Percentiles rank a stretch among this genome's conserved stretches.
Evolutionary conservation across 177 flowering plant genomes (phyloP).

Genomic region (Vitis hybrid): DNA sequence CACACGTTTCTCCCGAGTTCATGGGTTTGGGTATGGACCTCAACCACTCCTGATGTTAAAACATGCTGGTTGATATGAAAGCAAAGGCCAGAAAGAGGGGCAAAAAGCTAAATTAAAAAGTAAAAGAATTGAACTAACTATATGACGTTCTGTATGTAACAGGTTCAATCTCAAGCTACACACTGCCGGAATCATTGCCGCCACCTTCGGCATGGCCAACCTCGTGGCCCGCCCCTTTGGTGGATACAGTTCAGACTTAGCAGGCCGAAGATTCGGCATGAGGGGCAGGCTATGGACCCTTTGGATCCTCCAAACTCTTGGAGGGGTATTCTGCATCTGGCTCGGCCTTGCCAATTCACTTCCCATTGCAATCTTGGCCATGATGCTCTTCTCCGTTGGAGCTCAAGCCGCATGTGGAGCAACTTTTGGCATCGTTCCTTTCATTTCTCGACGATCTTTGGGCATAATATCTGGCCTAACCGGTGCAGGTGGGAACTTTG

Average conservation of each 20-base stretch:
- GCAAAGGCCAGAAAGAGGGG: too few relatives aligned
- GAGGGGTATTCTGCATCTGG: constrained; percentile 67
- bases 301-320: constrained; percentile 70
- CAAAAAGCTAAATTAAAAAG: too few relatives aligned
- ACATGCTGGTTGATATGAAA: too few relatives aligned
- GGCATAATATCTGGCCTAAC: constrained; percentile 74
- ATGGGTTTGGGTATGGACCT: too few relatives aligned
- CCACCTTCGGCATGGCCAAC: constrained; percentile 76
- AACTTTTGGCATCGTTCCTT: constrained; percentile 71
- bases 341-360: constrained; percentile 59
- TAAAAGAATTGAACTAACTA: neutral
- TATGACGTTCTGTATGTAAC: neutral
- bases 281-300: constrained; percentile 69
- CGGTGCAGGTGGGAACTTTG: constrained; percentile 81
- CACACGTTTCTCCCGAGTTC: too few relatives aligned
- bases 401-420: constrained; percentile 84
- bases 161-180: constrained; percentile 75
- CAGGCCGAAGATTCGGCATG: constrained; percentile 62
- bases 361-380: constrained; percentile 42
- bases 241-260: constrained; percentile 55
- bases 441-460: constrained; percentile 65
- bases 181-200: constrained; percentile 71
- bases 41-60: too few relatives aligned
- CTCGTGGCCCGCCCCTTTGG: constrained; percentile 69
- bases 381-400: constrained; percentile 72